phyloP scores from a whole-genome alignment of 2,329 filamentous ascomycete species.

The Fusarium cicatricum region DNA sequence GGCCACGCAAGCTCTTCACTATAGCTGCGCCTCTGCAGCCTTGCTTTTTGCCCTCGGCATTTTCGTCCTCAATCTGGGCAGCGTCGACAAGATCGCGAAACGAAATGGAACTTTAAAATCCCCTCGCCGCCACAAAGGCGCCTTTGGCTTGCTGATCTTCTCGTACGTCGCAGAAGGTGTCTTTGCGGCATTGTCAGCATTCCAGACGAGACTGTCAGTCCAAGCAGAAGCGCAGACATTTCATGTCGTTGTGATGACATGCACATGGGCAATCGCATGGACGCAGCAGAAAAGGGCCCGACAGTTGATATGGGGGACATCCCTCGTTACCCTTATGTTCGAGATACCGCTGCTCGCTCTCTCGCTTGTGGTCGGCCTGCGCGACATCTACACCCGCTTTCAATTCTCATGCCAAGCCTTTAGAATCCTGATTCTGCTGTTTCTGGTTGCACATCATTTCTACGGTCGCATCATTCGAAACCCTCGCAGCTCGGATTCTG shows the following conservation, averaged over 20 bases:
- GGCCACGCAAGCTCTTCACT: slow-evolving; percentile 22
- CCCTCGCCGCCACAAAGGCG: neutral
- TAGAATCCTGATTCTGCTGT: slow-evolving; percentile 6
- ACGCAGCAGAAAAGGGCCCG: neutral
- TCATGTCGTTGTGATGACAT: slow-evolving; percentile 3
- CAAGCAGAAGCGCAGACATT: slow-evolving; percentile 10
- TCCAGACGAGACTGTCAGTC: neutral
- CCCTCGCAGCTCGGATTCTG: neutral
- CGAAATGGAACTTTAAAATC: no score
- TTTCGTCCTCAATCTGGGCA: neutral
- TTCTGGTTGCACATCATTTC: neutral
- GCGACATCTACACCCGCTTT: neutral
- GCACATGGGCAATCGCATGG: slow-evolving; percentile 2
- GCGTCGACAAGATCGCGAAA: neutral
- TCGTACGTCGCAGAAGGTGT: slow-evolving; percentile 7
- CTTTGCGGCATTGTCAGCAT: neutral
- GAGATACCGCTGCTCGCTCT: slow-evolving; percentile 21
- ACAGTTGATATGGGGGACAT: neutral
- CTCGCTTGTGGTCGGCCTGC: neutral
- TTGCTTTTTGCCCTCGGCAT: neutral
- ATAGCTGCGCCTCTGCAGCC: slow-evolving; percentile 4
- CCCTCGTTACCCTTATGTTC: slow-evolving; percentile 8
- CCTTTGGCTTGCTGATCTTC: slow-evolving; percentile 2
- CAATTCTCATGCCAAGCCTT: slow-evolving; percentile 11
- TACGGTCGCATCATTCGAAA: neutral